Conservation (phyloP, 306 rosid species). For the Corylus avellana region DNA sequence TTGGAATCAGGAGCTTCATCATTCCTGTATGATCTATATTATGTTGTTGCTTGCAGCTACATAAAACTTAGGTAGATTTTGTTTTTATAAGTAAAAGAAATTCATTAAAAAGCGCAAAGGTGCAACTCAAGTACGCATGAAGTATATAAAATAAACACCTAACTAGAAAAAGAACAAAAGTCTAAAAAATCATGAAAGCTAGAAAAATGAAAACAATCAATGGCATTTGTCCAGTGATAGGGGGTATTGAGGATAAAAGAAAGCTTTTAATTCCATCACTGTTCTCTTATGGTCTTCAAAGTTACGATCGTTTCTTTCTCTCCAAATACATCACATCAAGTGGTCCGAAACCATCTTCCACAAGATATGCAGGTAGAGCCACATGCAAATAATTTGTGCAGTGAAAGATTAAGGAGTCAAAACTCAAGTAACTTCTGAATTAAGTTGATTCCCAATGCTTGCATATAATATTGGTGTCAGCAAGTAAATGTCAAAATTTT, state of each 20-base stretch:
- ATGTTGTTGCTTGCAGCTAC: neutral
- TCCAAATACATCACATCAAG: no score
- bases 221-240: no score
- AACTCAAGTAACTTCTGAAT: neutral
- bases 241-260: no score
- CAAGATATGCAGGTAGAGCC: neutral
- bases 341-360: neutral
- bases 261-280: no score
- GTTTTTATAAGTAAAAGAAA: neutral
- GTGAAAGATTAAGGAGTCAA: neutral
- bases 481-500: neutral
- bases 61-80: neutral
- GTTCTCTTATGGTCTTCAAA: no score
- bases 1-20: slow-evolving; percentile 1
- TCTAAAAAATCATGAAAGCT: no score
- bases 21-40: neutral
- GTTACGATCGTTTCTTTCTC: no score
- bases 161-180: no score
- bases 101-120: no score
- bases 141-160: no score
- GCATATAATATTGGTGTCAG: neutral
- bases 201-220: no score
- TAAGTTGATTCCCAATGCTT: neutral
- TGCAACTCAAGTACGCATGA: no score
- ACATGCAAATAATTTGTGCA: neutral